Evolutionary conservation across 2,329 filamentous ascomycete species (phyloP), one percentile per base, ranked within the genome.

Genomic region (Fusarium musae): DNA sequence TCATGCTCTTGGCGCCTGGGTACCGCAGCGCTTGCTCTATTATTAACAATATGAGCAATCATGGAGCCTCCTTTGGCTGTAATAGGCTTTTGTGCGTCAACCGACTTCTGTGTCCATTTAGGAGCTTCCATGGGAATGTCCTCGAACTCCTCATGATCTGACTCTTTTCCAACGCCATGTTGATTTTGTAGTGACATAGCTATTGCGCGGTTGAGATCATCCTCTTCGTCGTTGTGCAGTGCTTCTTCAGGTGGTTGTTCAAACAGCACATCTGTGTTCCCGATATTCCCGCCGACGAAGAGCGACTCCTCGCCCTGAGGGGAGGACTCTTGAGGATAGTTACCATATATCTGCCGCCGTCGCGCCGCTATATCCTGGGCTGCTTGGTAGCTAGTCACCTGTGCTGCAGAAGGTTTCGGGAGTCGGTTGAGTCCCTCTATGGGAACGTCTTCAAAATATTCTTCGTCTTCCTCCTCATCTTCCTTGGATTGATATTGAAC

Each of bases 381-480:
- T 40, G 75, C 75, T 58, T 79, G 73, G 30, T 74, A 50, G 46
- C 75, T 78, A n/a, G 69, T 71, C 17, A 65, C 28, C n/a, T 65
- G 64, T n/a, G 69, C 70, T n/a, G 65, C 64, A 13, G 75, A 65
- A 53, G 76, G 66, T 53, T 92, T 96, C 0, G 95, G 94, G 21
- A 98, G 83, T 57, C 95, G 88, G 77, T 98, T 98, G 17, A 98
- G 79, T 0, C 95, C 95, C 80, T 96, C 93, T 53, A 98, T 95
- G 0, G 95, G 95, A 8, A 98, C 92, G 81, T 98, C 95, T 80
- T 98, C 95, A 77, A 98, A 98, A 15, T 94, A 93, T 9, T 92
- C 92, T 1, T 93, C 93, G 5, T 93, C 92, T 9, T 93, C 92
- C 57, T 90, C 90, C 13, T 88, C 88, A 3, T 91, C 90, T 8